Conservation (phyloP, 345 rosid species). For the Syzygium aqueum region DNA sequence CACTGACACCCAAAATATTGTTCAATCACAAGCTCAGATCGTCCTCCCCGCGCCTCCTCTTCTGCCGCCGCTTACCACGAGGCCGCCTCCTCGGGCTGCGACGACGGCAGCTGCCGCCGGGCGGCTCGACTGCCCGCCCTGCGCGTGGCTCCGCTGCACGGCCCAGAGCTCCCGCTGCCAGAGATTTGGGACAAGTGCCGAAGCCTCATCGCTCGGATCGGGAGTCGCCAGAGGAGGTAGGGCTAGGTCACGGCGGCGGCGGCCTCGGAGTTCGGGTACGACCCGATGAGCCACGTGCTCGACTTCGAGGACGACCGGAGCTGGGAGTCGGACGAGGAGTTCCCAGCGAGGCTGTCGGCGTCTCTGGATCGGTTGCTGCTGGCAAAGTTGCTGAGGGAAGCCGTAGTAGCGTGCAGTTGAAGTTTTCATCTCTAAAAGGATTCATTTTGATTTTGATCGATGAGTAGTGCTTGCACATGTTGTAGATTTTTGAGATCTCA, state of each 20-base stretch:
- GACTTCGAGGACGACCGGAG: not conserved
- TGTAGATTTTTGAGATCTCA: not conserved
- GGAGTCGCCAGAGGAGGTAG: not conserved
- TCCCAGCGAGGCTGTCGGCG: not conserved
- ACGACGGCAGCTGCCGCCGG: no score
- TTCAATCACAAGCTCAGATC: no score
- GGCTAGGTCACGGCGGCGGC: not conserved
- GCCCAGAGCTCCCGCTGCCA: not conserved
- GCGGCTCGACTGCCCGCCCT: no score
- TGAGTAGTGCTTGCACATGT: no score
- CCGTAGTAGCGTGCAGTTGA: no score
- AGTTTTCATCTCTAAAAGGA: no score
- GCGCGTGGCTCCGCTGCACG: not conserved
- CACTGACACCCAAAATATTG: no score
- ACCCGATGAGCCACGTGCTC: not conserved
- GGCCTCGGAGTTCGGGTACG: not conserved
- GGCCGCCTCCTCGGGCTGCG: no score
- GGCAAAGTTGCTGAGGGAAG: no score
- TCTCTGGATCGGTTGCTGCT: not conserved
- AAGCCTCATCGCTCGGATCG: not conserved
- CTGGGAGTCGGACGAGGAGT: not conserved
- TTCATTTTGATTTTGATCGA: no score
- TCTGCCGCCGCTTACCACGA: no score
- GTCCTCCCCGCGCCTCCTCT: no score
- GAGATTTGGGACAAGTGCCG: not conserved